Evolutionary conservation across 2,329 filamentous ascomycete species (phyloP).

Genomic region (Amylocarpus encephaloides): DNA sequence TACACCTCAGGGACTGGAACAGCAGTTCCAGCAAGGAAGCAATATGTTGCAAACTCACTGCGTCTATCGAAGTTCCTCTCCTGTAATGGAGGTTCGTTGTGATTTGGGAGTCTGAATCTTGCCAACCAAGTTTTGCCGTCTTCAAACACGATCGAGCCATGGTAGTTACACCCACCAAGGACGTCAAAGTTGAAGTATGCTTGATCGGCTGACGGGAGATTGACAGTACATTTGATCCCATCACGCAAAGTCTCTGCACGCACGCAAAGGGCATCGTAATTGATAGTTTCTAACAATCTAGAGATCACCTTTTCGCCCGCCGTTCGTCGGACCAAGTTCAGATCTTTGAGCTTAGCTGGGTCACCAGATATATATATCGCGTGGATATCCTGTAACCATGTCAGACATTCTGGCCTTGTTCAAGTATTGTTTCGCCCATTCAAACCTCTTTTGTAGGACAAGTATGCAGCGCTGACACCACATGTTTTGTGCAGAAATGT

Average conservation of each 20-base stretch:
- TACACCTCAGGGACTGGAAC: constrained; percentile 34
- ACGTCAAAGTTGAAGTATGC: constrained; percentile 6
- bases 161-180: constrained; percentile 7
- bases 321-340: constrained; percentile 4
- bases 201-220: constrained; percentile 7
- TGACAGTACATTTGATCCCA: constrained; percentile 7
- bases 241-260: constrained; percentile 5
- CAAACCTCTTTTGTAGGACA: constrained; percentile 8
- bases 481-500: constrained; percentile 7
- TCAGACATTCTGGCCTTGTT: constrained; percentile 2
- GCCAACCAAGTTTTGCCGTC: constrained; percentile 6
- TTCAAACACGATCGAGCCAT: constrained; percentile 6
- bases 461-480: constrained; percentile 4
- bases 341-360: constrained; percentile 4
- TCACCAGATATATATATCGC: constrained; percentile 3
- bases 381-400: constrained; percentile 5
- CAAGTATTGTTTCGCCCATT: constrained; percentile 5
- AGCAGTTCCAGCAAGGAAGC: background rate
- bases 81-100: constrained; percentile 2
- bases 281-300: constrained; percentile 6
- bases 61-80: constrained; percentile 8
- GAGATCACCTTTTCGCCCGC: constrained; percentile 5
- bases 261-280: constrained; percentile 3
- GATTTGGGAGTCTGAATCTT: constrained; percentile 6
- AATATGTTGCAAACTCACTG: constrained; percentile 6